Evolutionary conservation across 345 rosid genomes (phyloP).

Genomic region (Leavenworthia alabamica): DNA sequence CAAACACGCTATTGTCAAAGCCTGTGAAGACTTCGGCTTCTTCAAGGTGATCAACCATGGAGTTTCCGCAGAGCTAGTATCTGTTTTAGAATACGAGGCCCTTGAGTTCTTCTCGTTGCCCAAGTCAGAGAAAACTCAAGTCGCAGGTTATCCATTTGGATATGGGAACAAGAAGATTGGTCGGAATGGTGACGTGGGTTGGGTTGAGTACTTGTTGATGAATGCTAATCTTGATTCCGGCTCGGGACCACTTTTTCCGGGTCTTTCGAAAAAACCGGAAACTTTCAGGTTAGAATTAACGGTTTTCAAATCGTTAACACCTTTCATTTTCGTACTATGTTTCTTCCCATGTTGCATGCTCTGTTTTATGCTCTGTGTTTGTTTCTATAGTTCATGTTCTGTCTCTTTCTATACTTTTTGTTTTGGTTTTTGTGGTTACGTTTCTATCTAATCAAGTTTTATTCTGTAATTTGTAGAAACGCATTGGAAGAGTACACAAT

Average conservation of each 20-base stretch:
- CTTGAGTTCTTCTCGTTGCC: slow-evolving; percentile 56
- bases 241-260: slow-evolving; percentile 16
- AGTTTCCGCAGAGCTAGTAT: slow-evolving; percentile 44
- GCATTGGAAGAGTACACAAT: slow-evolving; percentile 53
- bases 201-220: slow-evolving; percentile 69
- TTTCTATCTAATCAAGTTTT: too few relatives aligned
- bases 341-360: background rate
- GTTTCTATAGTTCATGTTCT: background rate
- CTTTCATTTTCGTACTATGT: background rate
- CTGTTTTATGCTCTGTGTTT: background rate
- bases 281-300: slow-evolving; percentile 41
- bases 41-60: slow-evolving; percentile 81
- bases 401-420: background rate
- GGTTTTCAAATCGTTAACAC: background rate
- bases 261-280: slow-evolving; percentile 32
- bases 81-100: slow-evolving; percentile 49
- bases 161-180: slow-evolving; percentile 72
- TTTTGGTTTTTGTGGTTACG: too few relatives aligned
- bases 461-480: slow-evolving; percentile 30
- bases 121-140: slow-evolving; percentile 47
- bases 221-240: slow-evolving; percentile 34
- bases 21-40: slow-evolving; percentile 66
- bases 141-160: slow-evolving; percentile 62
- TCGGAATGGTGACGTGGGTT: slow-evolving; percentile 64
- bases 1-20: slow-evolving; percentile 35